Evolutionary conservation across 1,284 basidiomycete genomes (phyloP).

Genomic region (Ustilago cynodontis): DNA sequence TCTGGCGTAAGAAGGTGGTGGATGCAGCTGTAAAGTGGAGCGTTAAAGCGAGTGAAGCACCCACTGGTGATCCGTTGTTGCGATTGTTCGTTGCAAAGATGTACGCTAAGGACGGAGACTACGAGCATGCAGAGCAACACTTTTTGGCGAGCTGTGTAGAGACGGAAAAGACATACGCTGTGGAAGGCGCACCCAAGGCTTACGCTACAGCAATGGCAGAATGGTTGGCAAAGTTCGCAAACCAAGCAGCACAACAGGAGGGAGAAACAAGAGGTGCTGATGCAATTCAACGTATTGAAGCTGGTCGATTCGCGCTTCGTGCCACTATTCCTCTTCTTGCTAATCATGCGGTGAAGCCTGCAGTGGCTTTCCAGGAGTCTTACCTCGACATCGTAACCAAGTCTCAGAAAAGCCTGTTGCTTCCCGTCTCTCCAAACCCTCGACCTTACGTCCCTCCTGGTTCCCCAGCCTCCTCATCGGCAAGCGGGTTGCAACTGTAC

Average conservation of each 20-base stretch:
- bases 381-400: slow-evolving; percentile 49
- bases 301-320: slow-evolving; percentile 57
- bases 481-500: slow-evolving; percentile 46
- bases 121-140: slow-evolving; percentile 57
- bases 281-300: slow-evolving; percentile 54
- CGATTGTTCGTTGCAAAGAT: slow-evolving; percentile 61
- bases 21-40: slow-evolving; percentile 67
- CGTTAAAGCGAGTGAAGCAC: slow-evolving; percentile 32
- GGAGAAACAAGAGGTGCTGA: slow-evolving; percentile 41
- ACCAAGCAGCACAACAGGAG: slow-evolving; percentile 24
- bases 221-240: slow-evolving; percentile 52
- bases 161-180: slow-evolving; percentile 33
- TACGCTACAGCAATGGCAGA: slow-evolving; percentile 59
- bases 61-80: slow-evolving; percentile 60
- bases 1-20: slow-evolving; percentile 67
- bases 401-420: slow-evolving; percentile 55
- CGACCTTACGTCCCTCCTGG: slow-evolving; percentile 61
- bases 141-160: slow-evolving; percentile 51
- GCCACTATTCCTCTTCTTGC: slow-evolving; percentile 53
- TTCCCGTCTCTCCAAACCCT: slow-evolving; percentile 66
- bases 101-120: slow-evolving; percentile 44
- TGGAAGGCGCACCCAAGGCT: slow-evolving; percentile 43
- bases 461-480: slow-evolving; percentile 20
- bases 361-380: slow-evolving; percentile 44
- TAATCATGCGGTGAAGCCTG: slow-evolving; percentile 27